phyloP scores from a whole-genome alignment of 345 rosid species.

The Eucalyptus erythrocorys region DNA sequence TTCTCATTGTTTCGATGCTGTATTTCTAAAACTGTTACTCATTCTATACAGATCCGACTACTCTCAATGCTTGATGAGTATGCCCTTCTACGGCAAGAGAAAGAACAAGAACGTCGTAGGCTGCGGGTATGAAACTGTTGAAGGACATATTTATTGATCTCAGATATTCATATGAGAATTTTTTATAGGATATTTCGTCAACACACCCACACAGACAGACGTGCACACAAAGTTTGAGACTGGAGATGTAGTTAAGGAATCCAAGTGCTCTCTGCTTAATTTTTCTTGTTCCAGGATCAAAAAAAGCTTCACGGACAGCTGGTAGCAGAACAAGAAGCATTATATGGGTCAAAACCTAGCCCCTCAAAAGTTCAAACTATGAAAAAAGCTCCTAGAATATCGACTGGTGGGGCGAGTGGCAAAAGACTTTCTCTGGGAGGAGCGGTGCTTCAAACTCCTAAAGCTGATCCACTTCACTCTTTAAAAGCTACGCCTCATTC shows the following conservation, averaged over 20 bases:
- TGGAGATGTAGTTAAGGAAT: not conserved
- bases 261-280: not conserved
- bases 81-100: conserved; percentile 62
- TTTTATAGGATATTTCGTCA: not conserved
- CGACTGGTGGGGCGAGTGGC: conserved; percentile 60
- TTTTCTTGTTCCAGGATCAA: conserved; percentile 51
- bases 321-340: conserved; percentile 87
- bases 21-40: not conserved
- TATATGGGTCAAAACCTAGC: conserved; percentile 95
- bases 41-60: conserved; percentile 42
- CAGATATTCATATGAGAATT: not conserved
- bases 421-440: conserved; percentile 75
- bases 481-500: conserved; percentile 31
- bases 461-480: conserved; percentile 31
- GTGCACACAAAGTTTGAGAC: not conserved
- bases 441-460: conserved; percentile 18
- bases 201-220: not conserved
- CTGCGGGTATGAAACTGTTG: conserved; percentile 39
- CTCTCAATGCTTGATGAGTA: conserved; percentile 93
- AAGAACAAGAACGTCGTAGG: conserved; percentile 88
- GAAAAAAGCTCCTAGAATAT: conserved; percentile 63
- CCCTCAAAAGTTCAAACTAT: conserved; percentile 65
- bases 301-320: conserved; percentile 95
- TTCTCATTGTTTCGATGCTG: not conserved
- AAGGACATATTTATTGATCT: not conserved